Evolutionary conservation across 176 grass and related monocot species (phyloP), one percentile per base, ranked within the genome.

Genomic region (Oryza glumipatula): DNA sequence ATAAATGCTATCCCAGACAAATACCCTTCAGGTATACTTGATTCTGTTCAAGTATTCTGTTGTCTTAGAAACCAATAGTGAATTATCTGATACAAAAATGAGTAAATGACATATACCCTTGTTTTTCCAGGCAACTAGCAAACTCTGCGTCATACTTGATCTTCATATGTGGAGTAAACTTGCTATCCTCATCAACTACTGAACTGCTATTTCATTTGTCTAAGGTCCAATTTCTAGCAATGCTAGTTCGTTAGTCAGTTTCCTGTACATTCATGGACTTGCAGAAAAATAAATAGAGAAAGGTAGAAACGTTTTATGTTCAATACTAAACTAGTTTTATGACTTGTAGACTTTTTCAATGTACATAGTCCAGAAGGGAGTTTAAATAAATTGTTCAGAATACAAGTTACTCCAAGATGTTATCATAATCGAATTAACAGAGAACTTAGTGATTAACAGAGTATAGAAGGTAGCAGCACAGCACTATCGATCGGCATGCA

Each of bases 1-100:
- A 6, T 23, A 73, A 30, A 73, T 82, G 51, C 33, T 64, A 64
- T 72, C 33, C 70, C 14, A 72, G 68, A 72, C 38, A 32, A 70
- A 72, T 58, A 82, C 22, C 9, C 35, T 44, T 24, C 11, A 24
- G 69, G n/a, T 51, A 72, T n/a, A 70, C 33, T 26, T 70, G n/a
- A 4, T 14, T 38, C 12, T 56, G 33, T 54, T 21, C 46, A 71
- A 70, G 30, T 8, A 69, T 47, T 49, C 13, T 49, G 15, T 16
- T 72, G 26, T 58, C 48, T 58, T 43, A 43, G 11, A 71, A 41
- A 70, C 54, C 7, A 0, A 43, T 11, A 24, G 79, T 56, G 54
- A 81, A 22, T 72, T 81, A 3, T 72, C 13, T 41, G 9, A 54
- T 56, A 30, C 4, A 3, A 41, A 41, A 8, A 41, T 41, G 39